These are phyloP conservation scores for Excoecaria cochinchinensis DNA, from an alignment of 345 rosid genomes.

Conservation along the genomic window DNA sequence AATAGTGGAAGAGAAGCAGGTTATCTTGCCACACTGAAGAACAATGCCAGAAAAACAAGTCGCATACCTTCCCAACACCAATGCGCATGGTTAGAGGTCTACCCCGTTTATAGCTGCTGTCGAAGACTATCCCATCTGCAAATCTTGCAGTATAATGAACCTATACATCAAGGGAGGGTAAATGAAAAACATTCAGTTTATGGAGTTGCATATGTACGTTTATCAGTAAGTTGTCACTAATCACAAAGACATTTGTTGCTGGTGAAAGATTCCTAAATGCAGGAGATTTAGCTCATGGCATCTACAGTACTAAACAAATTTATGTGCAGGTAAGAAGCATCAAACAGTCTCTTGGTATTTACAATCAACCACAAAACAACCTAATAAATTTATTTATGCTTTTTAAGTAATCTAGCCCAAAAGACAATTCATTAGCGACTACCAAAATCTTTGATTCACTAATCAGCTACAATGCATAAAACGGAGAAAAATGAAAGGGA, in stretches of 20 bases:
- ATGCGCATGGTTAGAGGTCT: conserved; percentile 94
- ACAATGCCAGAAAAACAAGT: not conserved
- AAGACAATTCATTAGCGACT: not conserved
- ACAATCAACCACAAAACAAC: too few species aligned
- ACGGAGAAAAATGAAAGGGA: not conserved
- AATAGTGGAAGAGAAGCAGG: not conserved
- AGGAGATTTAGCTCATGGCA: not conserved
- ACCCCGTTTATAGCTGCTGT: conserved; percentile 89
- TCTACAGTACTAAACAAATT: not conserved
- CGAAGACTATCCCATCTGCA: conserved; percentile 83
- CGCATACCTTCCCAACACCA: conserved; percentile 85
- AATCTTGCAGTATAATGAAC: conserved; percentile 91
- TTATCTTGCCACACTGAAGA: not conserved
- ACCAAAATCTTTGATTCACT: not conserved
- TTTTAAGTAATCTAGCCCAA: not conserved
- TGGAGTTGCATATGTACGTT: not conserved
- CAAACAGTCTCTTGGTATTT: too few species aligned
- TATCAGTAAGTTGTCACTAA: not conserved
- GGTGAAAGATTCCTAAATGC: not conserved
- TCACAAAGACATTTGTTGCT: not conserved
- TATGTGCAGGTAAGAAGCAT: not conserved
- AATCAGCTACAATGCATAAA: not conserved
- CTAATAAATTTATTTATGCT: too few species aligned
- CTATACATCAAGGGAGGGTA: conserved; percentile 24
- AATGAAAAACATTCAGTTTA: not conserved